A percentile compares a stretch with the other conserved stretches of the same genome.
phyloP scores from a whole-genome alignment of 2,329 filamentous ascomycete species.

The Phoma sp. region DNA sequence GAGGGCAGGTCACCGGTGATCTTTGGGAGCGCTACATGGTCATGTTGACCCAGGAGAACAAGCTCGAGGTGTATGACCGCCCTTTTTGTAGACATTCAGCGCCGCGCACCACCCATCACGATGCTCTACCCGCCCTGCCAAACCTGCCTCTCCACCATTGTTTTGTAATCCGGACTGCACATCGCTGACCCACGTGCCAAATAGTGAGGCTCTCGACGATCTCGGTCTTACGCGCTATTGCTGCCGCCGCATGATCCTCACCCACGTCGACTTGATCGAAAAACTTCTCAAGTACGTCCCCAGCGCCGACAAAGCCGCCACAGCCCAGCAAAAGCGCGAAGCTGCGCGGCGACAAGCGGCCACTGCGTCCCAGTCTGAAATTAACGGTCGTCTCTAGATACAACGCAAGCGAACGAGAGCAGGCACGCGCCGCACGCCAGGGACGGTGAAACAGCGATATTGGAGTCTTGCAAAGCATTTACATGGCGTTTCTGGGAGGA shows the following conservation, averaged over 20 bases:
- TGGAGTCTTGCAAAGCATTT: conserved; percentile 26
- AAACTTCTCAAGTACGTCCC: conserved; percentile 74
- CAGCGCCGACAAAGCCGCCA: conserved; percentile 17
- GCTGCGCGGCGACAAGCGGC: conserved; percentile 5
- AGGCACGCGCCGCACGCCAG: conserved; percentile 37
- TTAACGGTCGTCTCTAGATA: conserved; percentile 38
- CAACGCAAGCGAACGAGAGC: conserved; percentile 46
- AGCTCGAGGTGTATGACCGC: conserved; percentile 42
- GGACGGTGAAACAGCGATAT: conserved; percentile 22
- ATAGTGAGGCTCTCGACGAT: conserved; percentile 92
- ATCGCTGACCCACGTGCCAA: conserved; percentile 17
- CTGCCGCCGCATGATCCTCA: conserved; percentile 99
- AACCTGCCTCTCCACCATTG: background rate
- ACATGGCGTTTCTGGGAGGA: conserved; percentile 24
- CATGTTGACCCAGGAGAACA: conserved; percentile 72
- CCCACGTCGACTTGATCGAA: conserved; percentile 97
- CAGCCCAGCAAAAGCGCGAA: conserved; percentile 13
- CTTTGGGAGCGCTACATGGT: conserved; percentile 96
- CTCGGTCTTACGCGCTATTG: conserved; percentile 95
- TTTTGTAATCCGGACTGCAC: background rate
- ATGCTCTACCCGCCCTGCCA: background rate
- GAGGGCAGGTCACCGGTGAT: conserved; percentile 84
- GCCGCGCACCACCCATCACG: background rate
- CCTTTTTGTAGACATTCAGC: background rate
- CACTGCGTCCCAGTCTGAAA: conserved; percentile 13